A percentile compares a stretch with the other conserved stretches of the same genome.
These are phyloP conservation scores for Aspergillus mulundensis DNA, from an alignment of 495 filamentous ascomycete species.

Conservation along the genomic window DNA sequence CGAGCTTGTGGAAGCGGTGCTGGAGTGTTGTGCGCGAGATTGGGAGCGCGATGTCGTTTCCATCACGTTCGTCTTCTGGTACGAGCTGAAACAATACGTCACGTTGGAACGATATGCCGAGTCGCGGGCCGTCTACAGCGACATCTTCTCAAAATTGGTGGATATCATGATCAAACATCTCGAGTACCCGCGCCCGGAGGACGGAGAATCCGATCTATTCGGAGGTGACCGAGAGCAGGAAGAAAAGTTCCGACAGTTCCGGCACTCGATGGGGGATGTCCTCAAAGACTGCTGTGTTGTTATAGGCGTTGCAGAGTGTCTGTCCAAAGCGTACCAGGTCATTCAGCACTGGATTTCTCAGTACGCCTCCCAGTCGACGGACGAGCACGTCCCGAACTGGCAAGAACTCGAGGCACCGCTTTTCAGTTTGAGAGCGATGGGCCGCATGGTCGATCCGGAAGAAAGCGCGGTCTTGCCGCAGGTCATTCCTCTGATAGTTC, in stretches of 20 bases:
- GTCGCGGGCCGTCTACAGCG: slow-evolving; percentile 66
- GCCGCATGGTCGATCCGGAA: slow-evolving; percentile 87
- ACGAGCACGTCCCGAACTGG: slow-evolving; percentile 85
- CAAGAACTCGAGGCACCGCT: slow-evolving; percentile 92
- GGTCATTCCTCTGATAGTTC: slow-evolving; percentile 85
- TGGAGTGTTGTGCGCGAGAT: slow-evolving; percentile 86
- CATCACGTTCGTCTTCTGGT: slow-evolving; percentile 96
- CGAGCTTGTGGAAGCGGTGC: slow-evolving; percentile 79
- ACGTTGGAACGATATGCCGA: slow-evolving; percentile 84
- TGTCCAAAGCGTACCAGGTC: slow-evolving; percentile 76
- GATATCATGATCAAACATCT: slow-evolving; percentile 92
- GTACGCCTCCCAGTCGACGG: slow-evolving; percentile 69
- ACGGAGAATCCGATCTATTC: slow-evolving; percentile 78
- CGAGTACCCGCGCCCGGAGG: slow-evolving; percentile 78
- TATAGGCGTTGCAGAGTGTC: slow-evolving; percentile 84
- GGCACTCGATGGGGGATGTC: slow-evolving; percentile 96
- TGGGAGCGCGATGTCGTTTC: slow-evolving; percentile 84
- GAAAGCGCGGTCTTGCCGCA: slow-evolving; percentile 82
- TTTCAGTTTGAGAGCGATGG: slow-evolving; percentile 95
- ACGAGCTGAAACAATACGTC: slow-evolving; percentile 94
- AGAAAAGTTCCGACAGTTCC: slow-evolving; percentile 94
- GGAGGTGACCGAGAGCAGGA: slow-evolving; percentile 94
- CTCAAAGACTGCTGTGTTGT: slow-evolving; percentile 97
- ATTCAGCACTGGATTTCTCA: slow-evolving; percentile 84
- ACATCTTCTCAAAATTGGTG: slow-evolving; percentile 81